Percentiles rank a stretch among this genome's conserved stretches.
Conservation (phyloP, 2,329 filamentous ascomycete genomes). For the Penicillium hesseltinei region DNA sequence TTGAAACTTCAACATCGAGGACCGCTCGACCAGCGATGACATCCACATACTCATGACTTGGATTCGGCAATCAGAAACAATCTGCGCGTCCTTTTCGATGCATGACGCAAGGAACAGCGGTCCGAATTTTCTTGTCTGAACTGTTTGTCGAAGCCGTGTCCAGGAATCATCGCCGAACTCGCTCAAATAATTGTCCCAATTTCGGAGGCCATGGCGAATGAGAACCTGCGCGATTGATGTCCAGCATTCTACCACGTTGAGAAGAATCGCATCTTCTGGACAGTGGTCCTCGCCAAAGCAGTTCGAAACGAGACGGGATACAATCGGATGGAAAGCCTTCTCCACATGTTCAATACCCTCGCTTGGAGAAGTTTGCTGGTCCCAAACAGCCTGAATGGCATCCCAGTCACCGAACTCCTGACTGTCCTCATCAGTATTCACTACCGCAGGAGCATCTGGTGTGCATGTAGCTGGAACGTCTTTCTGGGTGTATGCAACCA, state of each 20-base stretch:
- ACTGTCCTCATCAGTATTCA: slow-evolving; percentile 55
- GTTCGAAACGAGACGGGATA: slow-evolving; percentile 58
- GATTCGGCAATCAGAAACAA: slow-evolving; percentile 46
- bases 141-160: slow-evolving; percentile 46
- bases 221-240: slow-evolving; percentile 48
- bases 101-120: slow-evolving; percentile 48
- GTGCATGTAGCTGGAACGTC: slow-evolving; percentile 23
- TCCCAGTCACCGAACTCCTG: slow-evolving; percentile 63
- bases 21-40: slow-evolving; percentile 57
- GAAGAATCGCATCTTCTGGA: slow-evolving; percentile 55
- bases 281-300: slow-evolving; percentile 59
- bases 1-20: slow-evolving; percentile 61
- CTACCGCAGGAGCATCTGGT: slow-evolving; percentile 19
- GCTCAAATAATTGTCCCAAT: slow-evolving; percentile 58
- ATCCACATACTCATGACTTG: slow-evolving; percentile 56
- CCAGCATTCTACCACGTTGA: slow-evolving; percentile 57
- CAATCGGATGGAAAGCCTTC: slow-evolving; percentile 47
- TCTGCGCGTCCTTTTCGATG: slow-evolving; percentile 42
- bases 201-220: slow-evolving; percentile 47
- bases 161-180: slow-evolving; percentile 53
- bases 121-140: slow-evolving; percentile 49
- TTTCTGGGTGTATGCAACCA: slow-evolving; percentile 43
- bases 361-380: slow-evolving; percentile 27
- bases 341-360: slow-evolving; percentile 37
- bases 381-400: slow-evolving; percentile 50